Conservation (phyloP, 2,329 filamentous ascomycete genomes). For the Fusarium luffae region DNA sequence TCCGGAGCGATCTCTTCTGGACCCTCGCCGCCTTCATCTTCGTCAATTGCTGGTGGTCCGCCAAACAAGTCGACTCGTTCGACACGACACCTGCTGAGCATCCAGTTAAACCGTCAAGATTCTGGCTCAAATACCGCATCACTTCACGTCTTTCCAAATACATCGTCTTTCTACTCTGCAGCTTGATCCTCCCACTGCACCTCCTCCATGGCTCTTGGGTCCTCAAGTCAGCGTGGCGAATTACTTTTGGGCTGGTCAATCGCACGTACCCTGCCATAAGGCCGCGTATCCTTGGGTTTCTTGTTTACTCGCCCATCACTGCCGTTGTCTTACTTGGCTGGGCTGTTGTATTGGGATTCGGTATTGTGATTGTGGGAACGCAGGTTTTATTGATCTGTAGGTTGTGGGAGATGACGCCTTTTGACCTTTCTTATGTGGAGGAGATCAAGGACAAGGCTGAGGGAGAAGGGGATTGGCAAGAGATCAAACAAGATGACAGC, state of each 20-base stretch:
- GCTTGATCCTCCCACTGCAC: background rate
- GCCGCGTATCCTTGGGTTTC: slow-evolving; percentile 14
- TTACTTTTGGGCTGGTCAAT: slow-evolving; percentile 7
- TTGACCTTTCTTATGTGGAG: background rate
- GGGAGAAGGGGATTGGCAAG: background rate
- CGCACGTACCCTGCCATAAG: slow-evolving; percentile 19
- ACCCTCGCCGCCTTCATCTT: slow-evolving; percentile 11
- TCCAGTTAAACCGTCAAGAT: background rate
- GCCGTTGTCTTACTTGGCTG: background rate
- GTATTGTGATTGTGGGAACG: background rate
- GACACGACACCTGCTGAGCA: background rate
- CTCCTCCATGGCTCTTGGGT: slow-evolving; percentile 28
- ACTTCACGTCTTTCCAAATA: slow-evolving; percentile 13
- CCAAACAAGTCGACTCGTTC: slow-evolving; percentile 5
- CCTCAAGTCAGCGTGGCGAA: slow-evolving; percentile 17
- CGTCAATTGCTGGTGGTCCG: slow-evolving; percentile 23
- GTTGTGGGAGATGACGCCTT: background rate
- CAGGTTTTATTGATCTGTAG: slow-evolving; percentile 5
- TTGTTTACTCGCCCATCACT: slow-evolving; percentile 9
- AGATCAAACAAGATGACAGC: background rate
- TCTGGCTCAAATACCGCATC: slow-evolving; percentile 9
- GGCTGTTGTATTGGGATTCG: background rate
- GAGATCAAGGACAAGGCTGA: background rate
- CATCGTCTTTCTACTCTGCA: background rate
- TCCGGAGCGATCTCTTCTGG: slow-evolving; percentile 33